Evolutionary conservation across 768 basidiomycete species (phyloP).

Genomic region (Macrolepiota dolichaula): DNA sequence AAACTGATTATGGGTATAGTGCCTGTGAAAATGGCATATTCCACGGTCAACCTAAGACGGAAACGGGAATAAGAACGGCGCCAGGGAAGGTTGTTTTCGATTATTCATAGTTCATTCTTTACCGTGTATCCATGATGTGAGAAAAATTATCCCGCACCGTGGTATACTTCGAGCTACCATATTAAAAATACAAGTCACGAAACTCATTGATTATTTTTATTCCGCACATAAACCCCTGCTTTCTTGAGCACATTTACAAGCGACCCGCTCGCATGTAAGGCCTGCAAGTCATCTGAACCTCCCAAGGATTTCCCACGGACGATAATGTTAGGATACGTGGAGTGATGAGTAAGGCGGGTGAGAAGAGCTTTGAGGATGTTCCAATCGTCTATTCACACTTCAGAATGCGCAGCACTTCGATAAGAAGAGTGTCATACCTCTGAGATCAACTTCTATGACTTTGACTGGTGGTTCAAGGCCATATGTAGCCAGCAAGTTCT

Average conservation of each 20-base stretch:
- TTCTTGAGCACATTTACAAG: conserved; percentile 45
- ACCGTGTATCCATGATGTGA: not conserved
- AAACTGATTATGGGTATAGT: conserved; percentile 9
- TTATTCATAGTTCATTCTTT: not conserved
- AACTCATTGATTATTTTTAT: conserved; percentile 9
- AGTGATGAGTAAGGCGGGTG: conserved; percentile 57
- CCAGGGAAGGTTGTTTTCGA: not conserved
- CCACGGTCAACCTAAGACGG: conserved; percentile 6
- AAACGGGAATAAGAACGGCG: conserved; percentile 1
- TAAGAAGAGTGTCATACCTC: conserved; percentile 39
- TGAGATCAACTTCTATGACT: conserved; percentile 72
- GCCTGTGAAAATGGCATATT: not conserved
- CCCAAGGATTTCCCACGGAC: conserved; percentile 61
- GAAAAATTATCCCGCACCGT: not conserved
- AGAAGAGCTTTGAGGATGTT: conserved; percentile 63
- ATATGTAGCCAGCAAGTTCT: conserved; percentile 58
- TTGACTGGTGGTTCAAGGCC: conserved; percentile 61
- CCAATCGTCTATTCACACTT: conserved; percentile 47
- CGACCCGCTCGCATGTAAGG: conserved; percentile 44
- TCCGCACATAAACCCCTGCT: conserved; percentile 39
- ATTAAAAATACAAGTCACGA: not conserved
- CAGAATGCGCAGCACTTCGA: not conserved
- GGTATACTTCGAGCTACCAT: not conserved
- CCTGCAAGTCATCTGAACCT: conserved; percentile 59
- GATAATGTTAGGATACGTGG: conserved; percentile 77